Percentiles rank a stretch among this genome's conserved stretches.
Evolutionary conservation across 2,329 filamentous ascomycete species (phyloP).

Genomic region (Davidsoniella neocaledoniae): DNA sequence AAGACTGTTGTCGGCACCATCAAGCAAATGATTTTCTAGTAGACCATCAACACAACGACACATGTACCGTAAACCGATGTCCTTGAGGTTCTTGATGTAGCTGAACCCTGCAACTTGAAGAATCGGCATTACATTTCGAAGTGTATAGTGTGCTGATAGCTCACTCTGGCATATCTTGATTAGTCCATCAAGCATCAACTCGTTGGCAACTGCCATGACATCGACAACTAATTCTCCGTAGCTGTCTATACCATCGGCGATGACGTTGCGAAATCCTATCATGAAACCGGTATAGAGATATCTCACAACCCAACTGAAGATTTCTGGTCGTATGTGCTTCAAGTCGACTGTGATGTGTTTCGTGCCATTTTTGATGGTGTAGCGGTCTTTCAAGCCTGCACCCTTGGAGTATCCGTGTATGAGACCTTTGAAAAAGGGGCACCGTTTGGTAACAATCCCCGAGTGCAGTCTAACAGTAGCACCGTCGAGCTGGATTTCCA

Average conservation of each 20-base stretch:
- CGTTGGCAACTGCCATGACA: constrained; percentile 77
- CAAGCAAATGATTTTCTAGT: constrained; percentile 75
- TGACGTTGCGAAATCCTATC: constrained; percentile 65
- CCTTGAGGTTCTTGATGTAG: constrained; percentile 70
- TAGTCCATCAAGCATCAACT: constrained; percentile 84
- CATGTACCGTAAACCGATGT: constrained; percentile 76
- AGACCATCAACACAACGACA: constrained; percentile 83
- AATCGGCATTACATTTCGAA: constrained; percentile 69
- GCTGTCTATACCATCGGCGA: constrained; percentile 56
- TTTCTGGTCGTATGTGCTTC: constrained; percentile 55
- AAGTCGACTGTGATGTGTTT: constrained; percentile 54
- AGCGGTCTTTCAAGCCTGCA: constrained; percentile 57
- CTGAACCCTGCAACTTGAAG: constrained; percentile 77
- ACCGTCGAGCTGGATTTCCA: constrained; percentile 52
- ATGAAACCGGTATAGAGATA: constrained; percentile 70
- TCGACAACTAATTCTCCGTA: constrained; percentile 83
- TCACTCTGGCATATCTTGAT: constrained; percentile 78
- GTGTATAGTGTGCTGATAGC: constrained; percentile 69
- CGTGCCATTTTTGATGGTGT: constrained; percentile 14
- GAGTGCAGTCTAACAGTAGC: constrained; percentile 62
- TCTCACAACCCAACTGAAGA: constrained; percentile 63
- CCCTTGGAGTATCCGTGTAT: constrained; percentile 80
- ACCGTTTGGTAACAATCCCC: constrained; percentile 61
- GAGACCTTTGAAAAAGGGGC: constrained; percentile 80
- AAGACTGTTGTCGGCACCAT: constrained; percentile 74